phyloP scores from a whole-genome alignment of 73 alveolate genomes.

The Blepharisma japonicum region DNA sequence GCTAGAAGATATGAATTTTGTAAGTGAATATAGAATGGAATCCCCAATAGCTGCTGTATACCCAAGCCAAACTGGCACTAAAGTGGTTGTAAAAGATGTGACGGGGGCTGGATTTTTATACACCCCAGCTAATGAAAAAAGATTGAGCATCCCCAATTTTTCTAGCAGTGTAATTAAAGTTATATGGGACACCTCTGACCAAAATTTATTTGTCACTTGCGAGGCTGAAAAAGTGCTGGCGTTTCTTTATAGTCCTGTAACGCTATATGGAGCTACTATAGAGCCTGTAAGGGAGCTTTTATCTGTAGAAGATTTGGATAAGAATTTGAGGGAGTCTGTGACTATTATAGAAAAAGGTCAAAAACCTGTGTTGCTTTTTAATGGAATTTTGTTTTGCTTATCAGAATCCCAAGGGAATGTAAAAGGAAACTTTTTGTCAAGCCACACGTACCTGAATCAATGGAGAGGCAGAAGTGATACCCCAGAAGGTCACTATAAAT shows the following conservation, averaged over 20 bases:
- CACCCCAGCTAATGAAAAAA: slow-evolving; percentile 92
- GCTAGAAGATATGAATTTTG: slow-evolving; percentile 71
- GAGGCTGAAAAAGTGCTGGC: slow-evolving; percentile 67
- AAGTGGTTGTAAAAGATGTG: slow-evolving; percentile 85
- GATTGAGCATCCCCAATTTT: slow-evolving; percentile 61
- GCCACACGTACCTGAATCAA: slow-evolving; percentile 80
- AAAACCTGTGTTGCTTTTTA: slow-evolving; percentile 76
- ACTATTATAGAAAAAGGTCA: slow-evolving; percentile 79
- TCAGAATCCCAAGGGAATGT: slow-evolving; percentile 67
- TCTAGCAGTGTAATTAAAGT: slow-evolving; percentile 69
- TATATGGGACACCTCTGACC: slow-evolving; percentile 90
- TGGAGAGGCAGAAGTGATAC: slow-evolving; percentile 91
- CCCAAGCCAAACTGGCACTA: slow-evolving; percentile 74
- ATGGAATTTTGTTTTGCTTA: slow-evolving; percentile 72
- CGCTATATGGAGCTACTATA: slow-evolving; percentile 83
- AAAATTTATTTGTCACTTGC: slow-evolving; percentile 79
- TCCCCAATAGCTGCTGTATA: slow-evolving; percentile 48
- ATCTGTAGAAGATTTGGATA: slow-evolving; percentile 85
- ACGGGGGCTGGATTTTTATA: slow-evolving; percentile 90
- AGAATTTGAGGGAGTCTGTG: slow-evolving; percentile 61
- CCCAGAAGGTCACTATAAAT: slow-evolving; percentile 94
- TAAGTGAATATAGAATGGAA: slow-evolving; percentile 82
- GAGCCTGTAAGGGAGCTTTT: slow-evolving; percentile 67
- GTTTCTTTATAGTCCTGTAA: slow-evolving; percentile 68
- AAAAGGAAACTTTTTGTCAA: slow-evolving; percentile 68